A percentile compares a stretch with the other conserved stretches of the same genome.
These are phyloP conservation scores for Pythium catenulatum DNA, from an alignment of 352 stramenopile genomes.

Conservation along the genomic window DNA sequence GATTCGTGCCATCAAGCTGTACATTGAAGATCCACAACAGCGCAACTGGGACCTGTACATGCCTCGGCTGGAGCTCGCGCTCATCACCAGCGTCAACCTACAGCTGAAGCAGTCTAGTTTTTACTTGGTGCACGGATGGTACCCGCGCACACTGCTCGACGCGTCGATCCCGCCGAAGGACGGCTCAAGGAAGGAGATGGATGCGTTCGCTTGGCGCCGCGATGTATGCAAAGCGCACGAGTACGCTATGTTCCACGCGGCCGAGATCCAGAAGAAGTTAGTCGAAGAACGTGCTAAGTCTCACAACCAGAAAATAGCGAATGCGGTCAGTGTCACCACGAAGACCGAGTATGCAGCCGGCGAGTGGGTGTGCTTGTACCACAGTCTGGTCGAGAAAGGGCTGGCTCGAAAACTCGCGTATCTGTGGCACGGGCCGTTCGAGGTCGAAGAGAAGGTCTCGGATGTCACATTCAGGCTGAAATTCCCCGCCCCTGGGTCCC, in stretches of 20 bases:
- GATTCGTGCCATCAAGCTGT: not conserved
- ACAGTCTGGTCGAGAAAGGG: slow-evolving; percentile 28
- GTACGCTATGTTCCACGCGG: not conserved
- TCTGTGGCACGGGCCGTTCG: slow-evolving; percentile 26
- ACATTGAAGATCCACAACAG: not conserved
- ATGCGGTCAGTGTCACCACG: not conserved
- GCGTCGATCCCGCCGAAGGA: not conserved
- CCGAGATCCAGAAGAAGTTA: slow-evolving; percentile 9
- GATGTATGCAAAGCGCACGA: not conserved
- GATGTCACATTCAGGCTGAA: slow-evolving; percentile 7
- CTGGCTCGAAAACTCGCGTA: slow-evolving; percentile 7
- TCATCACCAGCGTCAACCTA: not conserved
- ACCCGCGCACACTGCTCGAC: not conserved
- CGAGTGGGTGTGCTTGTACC: slow-evolving; percentile 26
- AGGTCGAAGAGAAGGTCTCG: not conserved
- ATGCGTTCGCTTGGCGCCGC: not conserved
- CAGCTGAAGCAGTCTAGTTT: not conserved
- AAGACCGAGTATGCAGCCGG: not conserved
- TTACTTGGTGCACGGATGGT: not conserved
- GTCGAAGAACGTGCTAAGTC: slow-evolving; percentile 19
- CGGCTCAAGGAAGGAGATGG: not conserved
- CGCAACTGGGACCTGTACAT: not conserved
- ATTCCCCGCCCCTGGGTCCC: not conserved
- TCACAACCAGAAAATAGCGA: not conserved
- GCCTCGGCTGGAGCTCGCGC: not conserved